A percentile compares a stretch with the other conserved stretches of the same genome.
These are phyloP conservation scores for Cladophialophora immunda DNA, from an alignment of 2,329 filamentous ascomycete species.

Conservation along the genomic window DNA sequence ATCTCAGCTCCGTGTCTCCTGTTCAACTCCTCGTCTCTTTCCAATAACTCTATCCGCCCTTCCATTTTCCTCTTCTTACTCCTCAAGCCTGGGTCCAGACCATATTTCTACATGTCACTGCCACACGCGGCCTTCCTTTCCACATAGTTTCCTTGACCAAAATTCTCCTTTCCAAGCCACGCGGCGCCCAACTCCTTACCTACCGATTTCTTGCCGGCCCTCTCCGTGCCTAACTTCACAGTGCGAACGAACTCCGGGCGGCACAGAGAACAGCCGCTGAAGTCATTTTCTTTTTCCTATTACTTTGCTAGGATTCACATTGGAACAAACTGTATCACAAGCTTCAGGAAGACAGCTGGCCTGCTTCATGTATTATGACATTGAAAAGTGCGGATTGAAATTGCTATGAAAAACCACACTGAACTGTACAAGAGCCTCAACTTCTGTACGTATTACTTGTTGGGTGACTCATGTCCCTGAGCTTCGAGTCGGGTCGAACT, in stretches of 20 bases:
- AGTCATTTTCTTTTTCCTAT: constrained; percentile 10
- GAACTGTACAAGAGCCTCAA: constrained; percentile 13
- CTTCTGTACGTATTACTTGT: constrained; percentile 37
- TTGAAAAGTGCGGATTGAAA: constrained; percentile 9
- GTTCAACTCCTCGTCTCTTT: not conserved
- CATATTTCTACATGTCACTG: constrained; percentile 2
- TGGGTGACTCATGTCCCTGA: constrained; percentile 18
- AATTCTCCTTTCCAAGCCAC: not conserved
- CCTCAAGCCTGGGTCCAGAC: not conserved
- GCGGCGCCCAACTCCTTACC: not conserved
- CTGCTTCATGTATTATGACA: constrained; percentile 36
- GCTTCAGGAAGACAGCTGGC: constrained; percentile 35
- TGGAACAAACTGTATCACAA: constrained; percentile 29
- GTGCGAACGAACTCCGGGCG: not conserved
- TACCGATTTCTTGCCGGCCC: not conserved
- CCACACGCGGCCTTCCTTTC: not conserved
- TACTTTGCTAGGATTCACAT: constrained; percentile 20
- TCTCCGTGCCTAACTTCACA: not conserved
- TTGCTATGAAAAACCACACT: constrained; percentile 10
- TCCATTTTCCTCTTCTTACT: not conserved
- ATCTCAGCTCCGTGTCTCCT: not conserved
- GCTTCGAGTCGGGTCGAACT: constrained; percentile 6
- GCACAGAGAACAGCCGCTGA: not conserved
- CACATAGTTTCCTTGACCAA: not conserved
- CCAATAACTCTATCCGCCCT: not conserved